A percentile compares a stretch with the other conserved stretches of the same genome.
Evolutionary conservation across 2,329 filamentous ascomycete species (phyloP).

Genomic region (Xylariaceae sp.): DNA sequence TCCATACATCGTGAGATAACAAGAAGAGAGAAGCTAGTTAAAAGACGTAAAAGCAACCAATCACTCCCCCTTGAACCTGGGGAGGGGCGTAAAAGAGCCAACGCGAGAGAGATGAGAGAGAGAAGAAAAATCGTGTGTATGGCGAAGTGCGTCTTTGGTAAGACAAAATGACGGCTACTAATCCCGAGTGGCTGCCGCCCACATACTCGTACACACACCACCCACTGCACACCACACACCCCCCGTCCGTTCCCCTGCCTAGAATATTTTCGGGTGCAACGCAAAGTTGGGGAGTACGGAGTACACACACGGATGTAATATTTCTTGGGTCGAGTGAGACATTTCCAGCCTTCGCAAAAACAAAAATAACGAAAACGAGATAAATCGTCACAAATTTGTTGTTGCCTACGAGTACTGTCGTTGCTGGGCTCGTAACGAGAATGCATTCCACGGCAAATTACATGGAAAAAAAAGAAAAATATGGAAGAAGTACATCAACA

Average conservation of each 20-base stretch:
- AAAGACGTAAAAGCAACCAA: not conserved
- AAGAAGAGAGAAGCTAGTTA: no score
- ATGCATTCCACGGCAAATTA: constrained; percentile 1
- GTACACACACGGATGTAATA: not conserved
- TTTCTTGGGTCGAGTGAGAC: not conserved
- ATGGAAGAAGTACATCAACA: no score
- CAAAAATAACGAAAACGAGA: not conserved
- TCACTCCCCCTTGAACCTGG: not conserved
- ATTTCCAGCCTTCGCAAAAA: not conserved
- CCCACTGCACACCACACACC: no score
- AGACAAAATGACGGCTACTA: constrained; percentile 7
- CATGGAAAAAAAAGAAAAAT: no score
- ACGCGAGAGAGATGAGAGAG: not conserved
- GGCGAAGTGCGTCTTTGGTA: constrained; percentile 6
- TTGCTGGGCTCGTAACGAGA: not conserved
- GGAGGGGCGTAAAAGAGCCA: no score
- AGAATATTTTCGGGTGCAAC: not conserved
- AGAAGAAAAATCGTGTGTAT: not conserved
- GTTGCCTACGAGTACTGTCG: not conserved
- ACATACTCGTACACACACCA: no score
- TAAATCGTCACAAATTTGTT: not conserved
- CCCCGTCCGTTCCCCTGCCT: not conserved
- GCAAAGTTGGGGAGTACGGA: not conserved
- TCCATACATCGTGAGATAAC: no score
- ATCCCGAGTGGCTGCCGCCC: constrained; percentile 7